phyloP scores from a whole-genome alignment of 2,329 filamentous ascomycete species.

The Bipolaris zeicola region DNA sequence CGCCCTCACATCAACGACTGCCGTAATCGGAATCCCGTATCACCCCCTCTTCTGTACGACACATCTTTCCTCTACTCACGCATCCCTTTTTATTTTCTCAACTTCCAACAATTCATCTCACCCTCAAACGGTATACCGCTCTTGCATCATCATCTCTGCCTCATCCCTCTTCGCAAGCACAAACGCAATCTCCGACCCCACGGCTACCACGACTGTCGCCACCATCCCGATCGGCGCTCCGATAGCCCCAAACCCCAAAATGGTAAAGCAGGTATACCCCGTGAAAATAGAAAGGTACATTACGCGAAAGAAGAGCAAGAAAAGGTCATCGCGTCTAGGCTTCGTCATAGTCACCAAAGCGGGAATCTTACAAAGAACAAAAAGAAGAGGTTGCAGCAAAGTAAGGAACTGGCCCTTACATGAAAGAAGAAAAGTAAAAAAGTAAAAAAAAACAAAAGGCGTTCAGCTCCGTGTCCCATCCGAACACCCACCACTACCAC shows the following conservation, averaged over 20 bases:
- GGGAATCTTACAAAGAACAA: not conserved
- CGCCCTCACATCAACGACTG: too few species aligned
- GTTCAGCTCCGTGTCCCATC: too few species aligned
- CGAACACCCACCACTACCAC: too few species aligned
- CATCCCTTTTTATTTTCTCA: not conserved
- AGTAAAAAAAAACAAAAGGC: not conserved
- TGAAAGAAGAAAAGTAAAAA: not conserved
- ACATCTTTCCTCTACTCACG: too few species aligned
- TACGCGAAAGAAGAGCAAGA: conserved; percentile 22
- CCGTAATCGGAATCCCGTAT: too few species aligned
- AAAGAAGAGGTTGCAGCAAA: not conserved
- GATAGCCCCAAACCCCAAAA: conserved; percentile 17
- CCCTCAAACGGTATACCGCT: conserved; percentile 14
- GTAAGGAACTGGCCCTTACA: not conserved
- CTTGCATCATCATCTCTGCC: conserved; percentile 3
- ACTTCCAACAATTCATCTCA: not conserved
- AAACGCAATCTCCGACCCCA: conserved; percentile 20
- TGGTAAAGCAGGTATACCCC: conserved; percentile 21
- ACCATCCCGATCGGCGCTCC: conserved; percentile 15
- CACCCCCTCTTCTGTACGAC: too few species aligned
- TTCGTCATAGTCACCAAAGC: conserved; percentile 5
- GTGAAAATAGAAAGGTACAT: conserved; percentile 21
- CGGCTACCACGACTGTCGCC: conserved; percentile 18
- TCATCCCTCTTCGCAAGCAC: conserved; percentile 10
- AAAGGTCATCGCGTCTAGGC: conserved; percentile 12